phyloP scores from a whole-genome alignment of 495 filamentous ascomycete genomes.

The Parachaetomium inaequale region DNA sequence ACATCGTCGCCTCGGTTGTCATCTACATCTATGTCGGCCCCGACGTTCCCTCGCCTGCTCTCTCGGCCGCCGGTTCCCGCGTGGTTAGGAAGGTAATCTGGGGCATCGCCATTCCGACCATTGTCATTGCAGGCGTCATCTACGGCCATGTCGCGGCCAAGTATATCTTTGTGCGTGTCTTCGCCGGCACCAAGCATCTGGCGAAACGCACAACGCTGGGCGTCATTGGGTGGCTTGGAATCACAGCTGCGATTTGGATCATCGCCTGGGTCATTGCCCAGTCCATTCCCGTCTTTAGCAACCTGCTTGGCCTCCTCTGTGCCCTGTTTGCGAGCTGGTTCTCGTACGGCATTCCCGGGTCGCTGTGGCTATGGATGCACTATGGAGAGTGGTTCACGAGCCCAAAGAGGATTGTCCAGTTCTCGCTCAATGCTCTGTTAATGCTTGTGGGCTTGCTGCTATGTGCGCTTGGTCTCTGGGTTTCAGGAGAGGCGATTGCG shows the following conservation, averaged over 20 bases:
- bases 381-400: constrained; percentile 36
- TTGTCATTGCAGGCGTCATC: constrained; percentile 60
- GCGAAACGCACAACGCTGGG: constrained; percentile 15
- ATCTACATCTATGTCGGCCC: constrained; percentile 63
- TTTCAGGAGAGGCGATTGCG: constrained; percentile 20
- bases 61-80: constrained; percentile 21
- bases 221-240: constrained; percentile 44
- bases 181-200: constrained; percentile 31
- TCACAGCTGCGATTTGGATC: constrained; percentile 51
- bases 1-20: constrained; percentile 22
- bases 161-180: constrained; percentile 56
- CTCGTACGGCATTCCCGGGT: constrained; percentile 50
- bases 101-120: constrained; percentile 64
- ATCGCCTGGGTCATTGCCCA: constrained; percentile 58
- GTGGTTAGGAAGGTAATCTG: constrained; percentile 56
- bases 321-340: constrained; percentile 52
- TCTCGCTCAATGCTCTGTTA: constrained; percentile 11
- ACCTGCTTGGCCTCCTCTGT: constrained; percentile 43
- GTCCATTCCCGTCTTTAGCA: constrained; percentile 58
- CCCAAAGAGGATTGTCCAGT: constrained; percentile 7
- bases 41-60: constrained; percentile 42
- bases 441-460: constrained; percentile 13
- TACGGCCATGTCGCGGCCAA: constrained; percentile 50
- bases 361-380: constrained; percentile 54
- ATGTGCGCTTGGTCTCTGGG: constrained; percentile 19